Evolutionary conservation across 345 rosid genomes (phyloP), one percentile per base, ranked within the genome.

Genomic region (Citrus australasica): DNA sequence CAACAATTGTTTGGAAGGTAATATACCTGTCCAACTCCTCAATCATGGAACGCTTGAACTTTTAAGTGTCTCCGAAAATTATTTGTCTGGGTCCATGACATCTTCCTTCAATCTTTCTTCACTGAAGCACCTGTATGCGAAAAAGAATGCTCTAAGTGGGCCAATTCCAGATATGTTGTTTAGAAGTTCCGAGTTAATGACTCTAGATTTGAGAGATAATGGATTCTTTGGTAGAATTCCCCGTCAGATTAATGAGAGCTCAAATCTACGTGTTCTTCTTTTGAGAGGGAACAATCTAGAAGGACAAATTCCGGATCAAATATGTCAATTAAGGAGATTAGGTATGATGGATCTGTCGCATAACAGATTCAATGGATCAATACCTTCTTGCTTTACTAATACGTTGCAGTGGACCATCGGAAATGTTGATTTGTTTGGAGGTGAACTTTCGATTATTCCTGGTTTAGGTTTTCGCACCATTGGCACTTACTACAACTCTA

Each of bases 361-460:
- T 37, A 6, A 37, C 4, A 37, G 40, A 37, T 37, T 37, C 40
- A 37, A 7, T 37, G 40, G 40, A 37, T 37, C 40, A 7, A 37
- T 37, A 7, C 40, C 40, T 37, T 37, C 40, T 37, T 37, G 40
- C 9, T 7, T 37, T 37, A 37, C 40, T 1, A 37, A 37, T 37
- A 37, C 7, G 40, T 37, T 37, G 9, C 40, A 37, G 40, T 37
- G 40, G 40, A 37, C 40, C 9, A 37, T 37, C 1, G 40, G 2
- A 37, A 37, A 37, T 37, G 2, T 37, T 37, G 40, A 7, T 37
- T 37, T 37, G 40, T 37, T 0, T 6, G 40, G 9, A 37, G 0
- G 0, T 37, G 40, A 7, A 37, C 40, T 7, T 37, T 37, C 0
- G 1, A 0, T 0, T 1, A 0, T 7, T 37, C 2, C 9, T 37